A percentile compares a stretch with the other conserved stretches of the same genome.
phyloP scores from a whole-genome alignment of 371 early-diverging fungal species.

The Lichtheimia ornata region DNA sequence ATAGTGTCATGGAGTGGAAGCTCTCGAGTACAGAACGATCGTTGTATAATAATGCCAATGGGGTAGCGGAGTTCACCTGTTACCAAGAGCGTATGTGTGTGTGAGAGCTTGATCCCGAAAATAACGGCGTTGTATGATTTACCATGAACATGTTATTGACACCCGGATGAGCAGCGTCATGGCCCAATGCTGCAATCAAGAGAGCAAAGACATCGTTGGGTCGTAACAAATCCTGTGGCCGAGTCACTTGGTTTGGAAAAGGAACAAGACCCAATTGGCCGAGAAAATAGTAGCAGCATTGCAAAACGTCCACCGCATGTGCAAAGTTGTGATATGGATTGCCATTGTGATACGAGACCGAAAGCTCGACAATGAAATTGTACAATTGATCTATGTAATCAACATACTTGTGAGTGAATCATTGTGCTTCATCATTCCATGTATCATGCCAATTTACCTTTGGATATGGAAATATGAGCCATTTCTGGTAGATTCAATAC shows the following conservation, averaged over 20 bases:
- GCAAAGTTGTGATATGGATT: slow-evolving; percentile 87
- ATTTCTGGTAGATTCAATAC: slow-evolving; percentile 60
- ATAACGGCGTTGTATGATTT: slow-evolving; percentile 8
- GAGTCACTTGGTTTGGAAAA: slow-evolving; percentile 5
- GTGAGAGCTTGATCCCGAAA: background rate
- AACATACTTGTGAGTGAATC: background rate
- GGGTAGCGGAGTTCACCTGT: slow-evolving; percentile 71
- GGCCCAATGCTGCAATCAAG: slow-evolving; percentile 77
- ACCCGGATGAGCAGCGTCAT: slow-evolving; percentile 86
- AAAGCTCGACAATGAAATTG: slow-evolving; percentile 61
- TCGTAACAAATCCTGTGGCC: slow-evolving; percentile 44
- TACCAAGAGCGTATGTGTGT: background rate
- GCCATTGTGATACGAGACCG: slow-evolving; percentile 66
- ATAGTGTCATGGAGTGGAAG: slow-evolving; percentile 87
- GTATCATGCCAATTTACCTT: slow-evolving; percentile 42
- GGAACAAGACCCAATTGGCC: slow-evolving; percentile 58
- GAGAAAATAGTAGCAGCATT: slow-evolving; percentile 74
- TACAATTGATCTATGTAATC: slow-evolving; percentile 48
- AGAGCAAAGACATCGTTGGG: slow-evolving; percentile 72
- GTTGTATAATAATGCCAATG: slow-evolving; percentile 87
- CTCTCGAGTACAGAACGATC: slow-evolving; percentile 92
- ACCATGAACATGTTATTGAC: slow-evolving; percentile 82
- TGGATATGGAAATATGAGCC: slow-evolving; percentile 45
- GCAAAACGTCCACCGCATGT: slow-evolving; percentile 88
- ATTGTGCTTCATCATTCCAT: background rate